Evolutionary conservation across 768 basidiomycete genomes (phyloP), one percentile per base, ranked within the genome.

Genomic region (Phanerodontia chrysosporium): DNA sequence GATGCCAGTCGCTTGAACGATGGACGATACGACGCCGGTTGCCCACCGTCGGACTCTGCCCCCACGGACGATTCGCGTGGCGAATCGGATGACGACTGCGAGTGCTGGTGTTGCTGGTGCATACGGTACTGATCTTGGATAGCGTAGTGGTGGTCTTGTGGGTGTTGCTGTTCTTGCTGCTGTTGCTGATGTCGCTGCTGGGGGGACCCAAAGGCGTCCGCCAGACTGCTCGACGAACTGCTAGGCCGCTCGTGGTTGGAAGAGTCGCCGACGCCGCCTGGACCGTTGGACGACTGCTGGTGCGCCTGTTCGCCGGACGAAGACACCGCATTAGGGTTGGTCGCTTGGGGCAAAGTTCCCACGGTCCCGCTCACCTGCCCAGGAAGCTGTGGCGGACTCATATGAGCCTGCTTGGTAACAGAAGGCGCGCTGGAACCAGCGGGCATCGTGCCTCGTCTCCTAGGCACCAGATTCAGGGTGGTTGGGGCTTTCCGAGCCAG

Each of bases 1-100:
- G 86, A 87, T 1, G 89, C 83, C 36, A 88, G 69, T 46, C 89
- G 76, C 75, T 92, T 92, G 67, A 89, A 90, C 28, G 83, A 78
- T 12, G 89, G 89, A 1, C 89, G 68, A 36, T 69, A 64, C 14
- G 59, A 52, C 61, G 65, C 58, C 5, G 58, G 60, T 29, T 65
- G 14, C 49, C 59, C 57, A 63, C 73, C 39, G 68, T 74, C 65
- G 70, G 73, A 57, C 62, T 72, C 13, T 67, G 70, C 55, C 66
- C 57, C 46, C 69, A 32, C 58, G 63, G 66, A 32, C 64, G 64
- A 29, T 64, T 64, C 29, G 68, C 67, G 30, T 67, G 58, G 60
- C 59, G 58, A 49, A 51, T 55, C 39, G 28, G 59, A 44, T 21
- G 62, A 51, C 58, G 62, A 13, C 61, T 63, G n/a, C n/a, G n/a